These are phyloP conservation scores for Ganoderma leucocontextum DNA, from an alignment of 1,284 basidiomycete species.

Conservation along the genomic window DNA sequence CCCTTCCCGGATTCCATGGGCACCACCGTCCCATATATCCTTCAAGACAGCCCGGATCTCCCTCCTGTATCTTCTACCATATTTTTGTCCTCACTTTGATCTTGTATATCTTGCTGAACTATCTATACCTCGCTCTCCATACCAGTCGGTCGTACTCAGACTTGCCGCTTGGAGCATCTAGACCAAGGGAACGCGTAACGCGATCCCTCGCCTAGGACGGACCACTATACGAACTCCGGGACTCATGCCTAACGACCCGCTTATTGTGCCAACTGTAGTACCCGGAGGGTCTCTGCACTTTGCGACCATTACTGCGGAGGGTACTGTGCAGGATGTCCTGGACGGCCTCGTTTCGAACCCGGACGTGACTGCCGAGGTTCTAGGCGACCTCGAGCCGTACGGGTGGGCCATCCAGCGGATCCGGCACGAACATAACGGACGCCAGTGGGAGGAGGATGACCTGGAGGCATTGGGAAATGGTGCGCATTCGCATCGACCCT, in stretches of 20 bases:
- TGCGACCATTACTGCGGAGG: constrained; percentile 60
- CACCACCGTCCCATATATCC: constrained; percentile 10
- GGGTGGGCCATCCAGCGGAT: constrained; percentile 77
- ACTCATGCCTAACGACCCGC: constrained; percentile 46
- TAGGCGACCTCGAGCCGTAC: constrained; percentile 61
- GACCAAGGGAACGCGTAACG: constrained; percentile 21
- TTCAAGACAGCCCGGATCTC: neutral
- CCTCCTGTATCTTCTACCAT: neutral
- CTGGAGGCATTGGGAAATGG: constrained; percentile 70
- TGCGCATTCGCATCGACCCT: constrained; percentile 37
- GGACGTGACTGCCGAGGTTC: constrained; percentile 60
- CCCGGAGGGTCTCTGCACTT: constrained; percentile 69
- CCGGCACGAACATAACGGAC: constrained; percentile 62
- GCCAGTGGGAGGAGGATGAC: constrained; percentile 76
- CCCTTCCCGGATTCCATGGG: constrained; percentile 12
- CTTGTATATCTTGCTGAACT: constrained; percentile 9
- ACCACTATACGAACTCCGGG: constrained; percentile 19
- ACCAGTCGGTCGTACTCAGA: constrained; percentile 3
- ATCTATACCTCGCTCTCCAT: constrained; percentile 12
- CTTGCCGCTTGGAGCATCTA: neutral
- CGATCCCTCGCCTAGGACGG: constrained; percentile 27
- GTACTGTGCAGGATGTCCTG: constrained; percentile 67
- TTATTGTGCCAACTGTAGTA: constrained; percentile 68
- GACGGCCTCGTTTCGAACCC: constrained; percentile 53
- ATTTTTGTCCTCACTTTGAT: neutral